A percentile compares a stretch with the other conserved stretches of the same genome.
phyloP scores from a whole-genome alignment of 2,329 filamentous ascomycete genomes.

The Claviceps sp. region DNA sequence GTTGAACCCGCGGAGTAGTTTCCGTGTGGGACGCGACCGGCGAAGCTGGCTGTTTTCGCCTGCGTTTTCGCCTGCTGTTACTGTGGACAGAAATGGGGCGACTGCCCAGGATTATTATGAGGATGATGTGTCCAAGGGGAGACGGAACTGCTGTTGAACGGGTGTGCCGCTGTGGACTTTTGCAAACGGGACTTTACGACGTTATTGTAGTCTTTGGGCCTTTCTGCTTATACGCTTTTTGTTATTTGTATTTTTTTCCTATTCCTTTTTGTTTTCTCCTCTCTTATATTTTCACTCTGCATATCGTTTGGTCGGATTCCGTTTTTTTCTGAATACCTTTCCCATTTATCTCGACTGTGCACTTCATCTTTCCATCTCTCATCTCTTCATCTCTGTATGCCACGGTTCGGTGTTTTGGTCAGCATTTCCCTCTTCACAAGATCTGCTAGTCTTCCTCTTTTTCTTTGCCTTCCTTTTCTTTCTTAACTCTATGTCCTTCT shows the following conservation, averaged over 20 bases:
- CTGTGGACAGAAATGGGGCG: slow-evolving; percentile 28
- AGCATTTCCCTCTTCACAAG: too few species aligned
- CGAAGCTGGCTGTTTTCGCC: slow-evolving; percentile 47
- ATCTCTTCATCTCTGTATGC: too few species aligned
- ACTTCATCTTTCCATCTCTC: too few species aligned
- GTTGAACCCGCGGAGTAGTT: slow-evolving; percentile 33
- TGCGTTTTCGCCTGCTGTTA: slow-evolving; percentile 37
- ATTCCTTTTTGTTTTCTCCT: not conserved
- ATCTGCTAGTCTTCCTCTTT: too few species aligned
- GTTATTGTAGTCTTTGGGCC: not conserved
- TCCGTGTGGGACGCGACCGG: slow-evolving; percentile 43
- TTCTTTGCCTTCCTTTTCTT: too few species aligned
- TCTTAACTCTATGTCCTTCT: not conserved
- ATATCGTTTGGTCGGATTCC: too few species aligned
- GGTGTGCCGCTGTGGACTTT: not conserved
- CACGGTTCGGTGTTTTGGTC: too few species aligned
- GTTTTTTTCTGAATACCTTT: too few species aligned
- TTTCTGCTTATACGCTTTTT: not conserved
- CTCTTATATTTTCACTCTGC: too few species aligned
- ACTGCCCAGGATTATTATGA: slow-evolving; percentile 14
- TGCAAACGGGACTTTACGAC: too few species aligned
- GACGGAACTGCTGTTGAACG: slow-evolving; percentile 18
- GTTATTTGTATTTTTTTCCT: not conserved
- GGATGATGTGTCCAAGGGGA: slow-evolving; percentile 12
- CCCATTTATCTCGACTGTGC: too few species aligned